phyloP scores from a whole-genome alignment of 345 rosid species.

The Erucastrum elatum region DNA sequence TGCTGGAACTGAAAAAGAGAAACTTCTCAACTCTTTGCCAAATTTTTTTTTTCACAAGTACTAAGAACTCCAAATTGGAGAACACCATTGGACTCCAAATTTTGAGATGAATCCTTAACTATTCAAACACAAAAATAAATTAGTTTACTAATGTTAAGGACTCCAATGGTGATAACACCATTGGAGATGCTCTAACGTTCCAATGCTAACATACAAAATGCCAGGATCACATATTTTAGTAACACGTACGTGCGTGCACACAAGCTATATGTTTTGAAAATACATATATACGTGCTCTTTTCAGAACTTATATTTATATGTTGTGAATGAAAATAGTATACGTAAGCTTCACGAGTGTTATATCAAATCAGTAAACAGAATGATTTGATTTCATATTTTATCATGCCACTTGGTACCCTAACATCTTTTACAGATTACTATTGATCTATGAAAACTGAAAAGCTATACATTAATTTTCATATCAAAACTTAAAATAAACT shows the following conservation, averaged over 20 bases:
- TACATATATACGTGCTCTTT: neutral
- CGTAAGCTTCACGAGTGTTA: neutral
- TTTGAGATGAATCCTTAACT: too few relatives aligned
- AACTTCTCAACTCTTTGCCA: too few relatives aligned
- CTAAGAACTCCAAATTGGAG: too few relatives aligned
- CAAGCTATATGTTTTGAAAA: neutral
- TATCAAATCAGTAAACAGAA: neutral
- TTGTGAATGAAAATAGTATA: neutral
- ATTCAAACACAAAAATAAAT: too few relatives aligned
- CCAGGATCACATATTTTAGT: neutral
- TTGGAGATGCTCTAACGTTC: neutral
- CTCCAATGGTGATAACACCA: too few relatives aligned
- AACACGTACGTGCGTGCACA: slow-evolving; percentile 25
- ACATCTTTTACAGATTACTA: neutral
- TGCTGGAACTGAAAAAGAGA: too few relatives aligned
- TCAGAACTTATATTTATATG: neutral
- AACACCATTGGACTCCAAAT: too few relatives aligned
- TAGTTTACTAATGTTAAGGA: too few relatives aligned
- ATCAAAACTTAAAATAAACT: neutral
- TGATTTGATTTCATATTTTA: neutral
- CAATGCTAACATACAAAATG: neutral
- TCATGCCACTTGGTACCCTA: neutral
- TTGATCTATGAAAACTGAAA: neutral
- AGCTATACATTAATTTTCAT: neutral
- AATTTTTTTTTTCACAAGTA: too few relatives aligned